These are phyloP conservation scores for Plasmodium relictum DNA, from an alignment of 169 alveolate genomes.

Conservation along the genomic window DNA sequence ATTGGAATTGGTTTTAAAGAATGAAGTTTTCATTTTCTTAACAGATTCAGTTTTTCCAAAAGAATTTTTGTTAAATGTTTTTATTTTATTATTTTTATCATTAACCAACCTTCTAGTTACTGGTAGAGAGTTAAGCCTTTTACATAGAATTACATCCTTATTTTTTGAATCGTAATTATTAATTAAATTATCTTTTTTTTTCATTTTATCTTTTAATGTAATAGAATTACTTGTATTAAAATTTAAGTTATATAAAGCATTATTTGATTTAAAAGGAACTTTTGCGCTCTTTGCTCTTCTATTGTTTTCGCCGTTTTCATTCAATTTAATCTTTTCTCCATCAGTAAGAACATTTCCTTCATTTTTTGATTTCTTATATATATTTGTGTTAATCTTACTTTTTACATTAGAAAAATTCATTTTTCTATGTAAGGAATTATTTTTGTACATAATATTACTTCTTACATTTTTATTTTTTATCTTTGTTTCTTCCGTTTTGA, in stretches of 20 bases:
- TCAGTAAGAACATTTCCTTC: not conserved
- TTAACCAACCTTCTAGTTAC: not conserved
- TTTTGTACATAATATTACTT: not conserved
- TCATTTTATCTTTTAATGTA: not conserved
- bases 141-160: not conserved
- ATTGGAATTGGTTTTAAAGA: not conserved
- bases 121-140: constrained; percentile 14
- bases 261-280: not conserved
- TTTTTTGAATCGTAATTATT: not conserved
- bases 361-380: constrained; percentile 10
- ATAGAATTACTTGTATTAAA: not conserved
- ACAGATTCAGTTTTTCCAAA: not conserved
- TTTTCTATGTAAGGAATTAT: constrained; percentile 1
- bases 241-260: not conserved
- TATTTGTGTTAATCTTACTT: constrained; percentile 64
- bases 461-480: not conserved
- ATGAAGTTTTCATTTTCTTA: constrained; percentile 14
- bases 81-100: not conserved
- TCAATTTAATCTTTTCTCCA: not conserved
- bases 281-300: constrained; percentile 16
- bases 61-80: not conserved
- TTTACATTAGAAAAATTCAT: constrained; percentile 36
- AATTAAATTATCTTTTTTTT: constrained; percentile 3
- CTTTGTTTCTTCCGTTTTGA: not conserved
- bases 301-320: not conserved